These are phyloP conservation scores for Chaetomiaceae sp. DNA, from an alignment of 2,329 filamentous ascomycete genomes.

Conservation along the genomic window DNA sequence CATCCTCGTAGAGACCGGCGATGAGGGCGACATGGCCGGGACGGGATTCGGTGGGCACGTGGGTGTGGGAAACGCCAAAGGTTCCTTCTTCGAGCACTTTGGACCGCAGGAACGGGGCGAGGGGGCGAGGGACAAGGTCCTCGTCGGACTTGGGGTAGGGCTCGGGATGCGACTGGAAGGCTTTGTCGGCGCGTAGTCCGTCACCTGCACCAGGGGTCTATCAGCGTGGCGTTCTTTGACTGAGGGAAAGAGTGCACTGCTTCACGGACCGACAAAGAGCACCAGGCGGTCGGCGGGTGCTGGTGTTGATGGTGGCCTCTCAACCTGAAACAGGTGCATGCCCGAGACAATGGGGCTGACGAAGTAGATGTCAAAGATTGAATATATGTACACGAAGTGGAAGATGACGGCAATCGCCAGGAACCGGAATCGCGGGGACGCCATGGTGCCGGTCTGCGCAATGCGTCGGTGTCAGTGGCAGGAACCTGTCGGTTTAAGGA, in stretches of 20 bases:
- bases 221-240: neutral
- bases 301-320: constrained; percentile 54
- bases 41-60: constrained; percentile 92
- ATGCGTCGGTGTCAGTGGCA: neutral
- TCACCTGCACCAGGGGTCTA: constrained; percentile 54
- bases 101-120: constrained; percentile 88
- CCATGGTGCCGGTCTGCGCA: constrained; percentile 41
- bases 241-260: constrained; percentile 7
- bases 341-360: constrained; percentile 95
- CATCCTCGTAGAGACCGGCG: constrained; percentile 94
- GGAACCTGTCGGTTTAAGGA: neutral
- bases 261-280: constrained; percentile 76
- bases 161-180: constrained; percentile 88
- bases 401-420: constrained; percentile 85
- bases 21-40: constrained; percentile 97
- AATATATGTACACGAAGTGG: constrained; percentile 88
- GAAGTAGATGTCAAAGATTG: constrained; percentile 98
- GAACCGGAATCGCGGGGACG: constrained; percentile 68
- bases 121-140: constrained; percentile 67
- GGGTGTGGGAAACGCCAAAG: constrained; percentile 94
- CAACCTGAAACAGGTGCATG: constrained; percentile 76
- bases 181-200: constrained; percentile 93
- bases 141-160: constrained; percentile 66
- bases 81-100: constrained; percentile 85
- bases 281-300: constrained; percentile 87